Percentiles rank a stretch among this genome's conserved stretches.
These are phyloP conservation scores for Ogataea methylovora DNA, from an alignment of 805 yeast species.

Conservation along the genomic window DNA sequence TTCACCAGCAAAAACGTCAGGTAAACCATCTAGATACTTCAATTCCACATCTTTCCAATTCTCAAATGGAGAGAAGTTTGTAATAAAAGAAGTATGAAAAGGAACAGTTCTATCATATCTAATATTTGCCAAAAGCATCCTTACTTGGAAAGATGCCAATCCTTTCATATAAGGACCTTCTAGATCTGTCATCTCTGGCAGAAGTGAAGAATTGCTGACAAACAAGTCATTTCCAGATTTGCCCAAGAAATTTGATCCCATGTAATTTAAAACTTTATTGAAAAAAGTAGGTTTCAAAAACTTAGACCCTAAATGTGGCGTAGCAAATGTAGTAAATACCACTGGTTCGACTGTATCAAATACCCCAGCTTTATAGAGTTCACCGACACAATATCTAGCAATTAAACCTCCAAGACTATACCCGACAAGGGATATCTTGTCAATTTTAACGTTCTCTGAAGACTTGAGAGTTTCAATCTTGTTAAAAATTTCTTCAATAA, in stretches of 20 bases:
- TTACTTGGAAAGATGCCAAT: conserved; percentile 45
- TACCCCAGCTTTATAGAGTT: conserved; percentile 40
- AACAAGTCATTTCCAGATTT: conserved; percentile 73
- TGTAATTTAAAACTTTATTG: conserved; percentile 33
- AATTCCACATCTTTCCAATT: conserved; percentile 40
- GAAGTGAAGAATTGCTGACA: conserved; percentile 36
- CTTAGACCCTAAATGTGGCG: conserved; percentile 67
- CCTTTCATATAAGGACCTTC: conserved; percentile 44
- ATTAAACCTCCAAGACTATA: conserved; percentile 88
- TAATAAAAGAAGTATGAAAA: conserved; percentile 75
- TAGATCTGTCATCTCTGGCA: conserved; percentile 49
- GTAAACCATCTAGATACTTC: conserved; percentile 38
- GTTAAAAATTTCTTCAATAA: conserved; percentile 54
- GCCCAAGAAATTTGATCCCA: conserved; percentile 53
- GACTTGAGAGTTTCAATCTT: conserved; percentile 29
- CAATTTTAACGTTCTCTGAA: conserved; percentile 26
- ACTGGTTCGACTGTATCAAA: conserved; percentile 56
- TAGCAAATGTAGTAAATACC: conserved; percentile 60
- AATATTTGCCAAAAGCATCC: conserved; percentile 63
- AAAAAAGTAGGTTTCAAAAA: conserved; percentile 32
- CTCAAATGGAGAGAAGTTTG: conserved; percentile 67
- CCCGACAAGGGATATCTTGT: conserved; percentile 69
- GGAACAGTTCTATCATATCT: conserved; percentile 83
- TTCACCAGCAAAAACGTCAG: conserved; percentile 29
- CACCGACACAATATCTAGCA: conserved; percentile 62